A percentile compares a stretch with the other conserved stretches of the same genome.
phyloP scores from a whole-genome alignment of 495 filamentous ascomycete genomes.

The Xylaria acuta region DNA sequence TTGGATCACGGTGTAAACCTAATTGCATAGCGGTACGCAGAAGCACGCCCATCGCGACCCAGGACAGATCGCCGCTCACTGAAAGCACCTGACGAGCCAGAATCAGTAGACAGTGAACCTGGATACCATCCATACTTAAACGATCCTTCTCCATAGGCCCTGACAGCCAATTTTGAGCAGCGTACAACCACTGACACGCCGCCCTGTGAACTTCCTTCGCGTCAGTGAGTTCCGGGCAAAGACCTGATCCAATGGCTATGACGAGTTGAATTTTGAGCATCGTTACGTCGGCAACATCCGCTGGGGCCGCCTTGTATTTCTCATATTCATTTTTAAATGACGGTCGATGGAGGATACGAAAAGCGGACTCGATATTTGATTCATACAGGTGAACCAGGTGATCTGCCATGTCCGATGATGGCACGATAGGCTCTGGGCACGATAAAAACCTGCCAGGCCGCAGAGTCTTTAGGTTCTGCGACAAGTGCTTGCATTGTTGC shows the following conservation, averaged over 20 bases:
- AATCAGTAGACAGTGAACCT: constrained; percentile 55
- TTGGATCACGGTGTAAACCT: constrained; percentile 38
- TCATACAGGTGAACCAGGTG: background rate
- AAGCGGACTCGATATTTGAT: background rate
- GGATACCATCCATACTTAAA: constrained; percentile 52
- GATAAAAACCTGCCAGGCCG: constrained; percentile 12
- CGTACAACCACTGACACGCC: constrained; percentile 59
- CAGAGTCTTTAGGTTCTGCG: background rate
- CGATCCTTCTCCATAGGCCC: constrained; percentile 54
- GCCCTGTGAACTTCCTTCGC: constrained; percentile 44
- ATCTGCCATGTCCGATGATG: background rate
- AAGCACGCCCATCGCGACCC: constrained; percentile 33
- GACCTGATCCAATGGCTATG: constrained; percentile 56
- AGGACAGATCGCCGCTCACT: constrained; percentile 51
- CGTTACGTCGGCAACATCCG: background rate
- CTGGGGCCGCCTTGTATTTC: background rate
- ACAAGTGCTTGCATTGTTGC: constrained; percentile 12
- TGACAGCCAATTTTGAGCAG: constrained; percentile 61
- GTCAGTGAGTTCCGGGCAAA: constrained; percentile 47
- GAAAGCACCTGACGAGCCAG: constrained; percentile 53
- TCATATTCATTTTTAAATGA: constrained; percentile 11
- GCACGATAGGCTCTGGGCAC: background rate
- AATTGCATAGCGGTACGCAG: constrained; percentile 34
- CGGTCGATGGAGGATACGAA: constrained; percentile 11
- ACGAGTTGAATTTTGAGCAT: constrained; percentile 60